Conservation (phyloP, 164 flowering plant genomes). For the Echeveria elegans region DNA sequence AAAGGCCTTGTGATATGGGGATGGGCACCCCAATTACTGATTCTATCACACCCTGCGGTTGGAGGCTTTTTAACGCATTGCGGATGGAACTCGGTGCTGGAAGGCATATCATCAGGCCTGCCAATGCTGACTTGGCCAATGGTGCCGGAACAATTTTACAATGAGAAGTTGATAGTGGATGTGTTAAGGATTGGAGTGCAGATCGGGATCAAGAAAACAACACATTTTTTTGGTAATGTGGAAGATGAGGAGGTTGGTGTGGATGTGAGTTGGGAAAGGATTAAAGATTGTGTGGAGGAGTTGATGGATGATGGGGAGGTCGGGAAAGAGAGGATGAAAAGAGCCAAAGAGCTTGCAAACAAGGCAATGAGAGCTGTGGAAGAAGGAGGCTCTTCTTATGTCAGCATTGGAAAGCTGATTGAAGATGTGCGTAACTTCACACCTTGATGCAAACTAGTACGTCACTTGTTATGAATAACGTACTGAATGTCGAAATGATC, state of each 20-base stretch:
- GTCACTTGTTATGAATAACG: too few relatives aligned
- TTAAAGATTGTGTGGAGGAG: conserved; percentile 10
- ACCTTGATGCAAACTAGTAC: too few relatives aligned
- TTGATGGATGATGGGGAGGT: conserved; percentile 14
- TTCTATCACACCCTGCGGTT: conserved; percentile 16
- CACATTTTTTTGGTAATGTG: not conserved
- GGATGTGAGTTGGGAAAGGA: conserved; percentile 7
- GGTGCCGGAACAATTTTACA: conserved; percentile 14
- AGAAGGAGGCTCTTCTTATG: conserved; percentile 14
- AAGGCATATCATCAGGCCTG: conserved; percentile 13
- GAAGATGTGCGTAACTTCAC: conserved; percentile 12
- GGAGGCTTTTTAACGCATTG: conserved; percentile 21
- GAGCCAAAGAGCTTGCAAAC: conserved; percentile 11
- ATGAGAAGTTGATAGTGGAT: conserved; percentile 14
- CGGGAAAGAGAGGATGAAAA: conserved; percentile 9
- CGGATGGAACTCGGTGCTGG: conserved; percentile 17
- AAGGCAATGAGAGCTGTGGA: conserved; percentile 13
- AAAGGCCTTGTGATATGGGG: conserved; percentile 17
- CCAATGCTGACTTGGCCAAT: conserved; percentile 20
- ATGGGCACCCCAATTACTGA: conserved; percentile 20
- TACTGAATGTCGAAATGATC: too few relatives aligned
- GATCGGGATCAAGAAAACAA: conserved; percentile 8
- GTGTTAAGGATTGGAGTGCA: conserved; percentile 14
- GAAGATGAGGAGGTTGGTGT: conserved; percentile 12
- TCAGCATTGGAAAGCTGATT: conserved; percentile 8